Evolutionary conservation across 768 basidiomycete species (phyloP), one percentile per base, ranked within the genome.

Genomic region (Artomyces pyxidatus): DNA sequence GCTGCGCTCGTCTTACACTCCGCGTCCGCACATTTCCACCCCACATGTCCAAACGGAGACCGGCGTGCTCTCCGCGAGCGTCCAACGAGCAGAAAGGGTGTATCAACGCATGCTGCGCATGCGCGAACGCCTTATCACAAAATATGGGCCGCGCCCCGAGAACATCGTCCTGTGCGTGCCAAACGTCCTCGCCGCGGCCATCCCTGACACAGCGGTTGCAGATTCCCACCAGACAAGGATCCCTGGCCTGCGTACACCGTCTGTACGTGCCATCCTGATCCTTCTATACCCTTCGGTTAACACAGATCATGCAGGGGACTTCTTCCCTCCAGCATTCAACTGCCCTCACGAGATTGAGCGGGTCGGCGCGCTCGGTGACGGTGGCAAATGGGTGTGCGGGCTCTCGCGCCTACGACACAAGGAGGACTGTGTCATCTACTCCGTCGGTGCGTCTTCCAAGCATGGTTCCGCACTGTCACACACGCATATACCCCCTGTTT

Each of bases 351-450:
- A 69, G 45, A 43, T 66, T 11, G 66, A 73, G 52, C 71, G 72
- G 19, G 49, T 73, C 44, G 72, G 72, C 35, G 68, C 72, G 12
- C 63, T 84, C 8, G 80, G 81, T 16, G 82, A 83, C 58, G 82
- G 83, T 12, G 82, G 83, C 12, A 85, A 84, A 64, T 85, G 80
- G 78, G 70, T 80, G 14, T 84, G 83, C 56, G 83, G 83, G 2
- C 58, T 83, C 22, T 76, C 76, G 21, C 69, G 75, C 3, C 63
- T 84, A 5, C 65, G 66, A 45, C 65, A 73, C 44, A 81, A 82
- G 61, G 63, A 62, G 19, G 68, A 77, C 41, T 83, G 82, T 57
- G 61, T 82, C 41, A 64, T 85, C 45, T 85, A 84, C 53, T 78
- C 80, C 3, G 71, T 83, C 45, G 82, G 80, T 80, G 57, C 56